Evolutionary conservation across 1,284 basidiomycete genomes (phyloP).

Genomic region (Rhizopogon parksii): DNA sequence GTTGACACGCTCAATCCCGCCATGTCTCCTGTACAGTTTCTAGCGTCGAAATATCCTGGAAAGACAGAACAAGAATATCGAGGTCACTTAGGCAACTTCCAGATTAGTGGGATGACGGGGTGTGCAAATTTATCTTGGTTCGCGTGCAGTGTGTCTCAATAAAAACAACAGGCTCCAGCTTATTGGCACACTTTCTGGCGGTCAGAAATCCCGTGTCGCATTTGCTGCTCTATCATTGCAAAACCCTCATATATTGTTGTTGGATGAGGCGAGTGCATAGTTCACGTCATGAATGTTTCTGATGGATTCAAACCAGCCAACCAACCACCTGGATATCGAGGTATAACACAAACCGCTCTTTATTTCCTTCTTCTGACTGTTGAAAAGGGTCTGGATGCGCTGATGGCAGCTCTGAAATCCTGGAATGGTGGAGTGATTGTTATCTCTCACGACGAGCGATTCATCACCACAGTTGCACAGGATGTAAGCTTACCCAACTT

Average conservation of each 20-base stretch:
- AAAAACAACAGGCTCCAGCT: constrained; percentile 51
- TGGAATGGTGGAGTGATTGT: constrained; percentile 98
- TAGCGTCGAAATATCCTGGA: constrained; percentile 89
- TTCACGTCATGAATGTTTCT: constrained; percentile 4
- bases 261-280: constrained; percentile 70
- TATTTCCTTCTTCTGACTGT: constrained; percentile 8
- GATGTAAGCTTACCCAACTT: constrained; percentile 41
- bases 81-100: constrained; percentile 93
- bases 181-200: constrained; percentile 86
- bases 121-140: constrained; percentile 19
- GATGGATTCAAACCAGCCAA: constrained; percentile 54
- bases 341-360: constrained; percentile 28
- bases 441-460: constrained; percentile 91
- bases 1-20: constrained; percentile 86
- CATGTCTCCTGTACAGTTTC: constrained; percentile 88
- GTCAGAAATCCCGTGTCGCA: constrained; percentile 95
- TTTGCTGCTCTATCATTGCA: constrained; percentile 90
- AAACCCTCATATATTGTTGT: constrained; percentile 80
- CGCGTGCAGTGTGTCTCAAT: constrained; percentile 4
- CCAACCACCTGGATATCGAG: constrained; percentile 97
- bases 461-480: constrained; percentile 79
- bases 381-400: constrained; percentile 81
- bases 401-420: constrained; percentile 79
- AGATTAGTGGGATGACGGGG: constrained; percentile 96
- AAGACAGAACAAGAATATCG: constrained; percentile 97